Conservation (phyloP, 176 grass and related monocot species). For the Musa beccarii region DNA sequence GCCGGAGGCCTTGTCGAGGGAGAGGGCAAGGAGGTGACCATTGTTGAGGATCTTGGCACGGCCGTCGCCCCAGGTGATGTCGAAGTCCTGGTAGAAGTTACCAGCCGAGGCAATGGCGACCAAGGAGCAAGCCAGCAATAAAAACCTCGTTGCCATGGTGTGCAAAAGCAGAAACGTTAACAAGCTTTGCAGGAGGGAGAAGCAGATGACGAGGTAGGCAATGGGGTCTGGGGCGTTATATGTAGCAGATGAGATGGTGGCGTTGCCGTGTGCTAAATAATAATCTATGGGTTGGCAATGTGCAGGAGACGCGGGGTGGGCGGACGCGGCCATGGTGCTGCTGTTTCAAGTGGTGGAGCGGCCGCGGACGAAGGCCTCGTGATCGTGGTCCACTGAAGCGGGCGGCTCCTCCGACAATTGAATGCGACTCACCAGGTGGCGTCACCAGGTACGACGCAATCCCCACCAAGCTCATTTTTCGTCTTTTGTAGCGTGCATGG, state of each 20-base stretch:
- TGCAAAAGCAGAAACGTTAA: too few species aligned
- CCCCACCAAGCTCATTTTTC: too few species aligned
- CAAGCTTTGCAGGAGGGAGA: neutral
- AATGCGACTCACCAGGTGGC: too few species aligned
- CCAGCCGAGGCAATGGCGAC: conserved; percentile 12
- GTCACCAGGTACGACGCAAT: too few species aligned
- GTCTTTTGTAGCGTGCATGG: too few species aligned
- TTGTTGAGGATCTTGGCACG: conserved; percentile 34
- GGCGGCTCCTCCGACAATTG: neutral
- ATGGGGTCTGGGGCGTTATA: neutral
- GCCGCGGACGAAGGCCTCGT: neutral
- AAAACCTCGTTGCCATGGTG: too few species aligned
- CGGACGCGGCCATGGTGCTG: neutral
- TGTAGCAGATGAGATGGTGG: neutral
- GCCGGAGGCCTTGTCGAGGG: conserved; percentile 41
- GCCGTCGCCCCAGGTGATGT: conserved; percentile 57
- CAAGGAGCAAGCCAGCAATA: conserved; percentile 17
- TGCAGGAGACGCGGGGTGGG: too few species aligned
- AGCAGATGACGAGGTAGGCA: neutral
- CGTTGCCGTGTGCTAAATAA: neutral
- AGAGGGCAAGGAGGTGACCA: conserved; percentile 45
- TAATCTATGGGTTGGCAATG: too few species aligned
- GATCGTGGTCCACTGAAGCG: neutral
- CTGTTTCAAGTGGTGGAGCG: neutral
- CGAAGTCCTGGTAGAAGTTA: conserved; percentile 52